Base-by-base conservation (phyloP, 768 basidiomycete genomes). In the Cyathus striatus region DNA sequence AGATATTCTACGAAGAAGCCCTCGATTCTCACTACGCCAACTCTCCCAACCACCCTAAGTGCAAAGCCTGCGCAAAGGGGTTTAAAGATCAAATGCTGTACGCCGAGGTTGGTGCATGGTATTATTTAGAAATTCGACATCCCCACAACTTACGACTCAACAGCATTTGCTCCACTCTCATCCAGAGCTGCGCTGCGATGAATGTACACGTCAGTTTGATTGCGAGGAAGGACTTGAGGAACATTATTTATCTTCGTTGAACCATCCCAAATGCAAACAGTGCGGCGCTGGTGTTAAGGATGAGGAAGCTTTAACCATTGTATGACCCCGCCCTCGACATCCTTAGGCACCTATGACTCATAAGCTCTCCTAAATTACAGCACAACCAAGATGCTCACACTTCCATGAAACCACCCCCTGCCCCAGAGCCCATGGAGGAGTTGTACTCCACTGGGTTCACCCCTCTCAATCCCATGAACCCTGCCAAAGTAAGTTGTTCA, bases 221-320 rank as follows among this genome's bases (percentile, higher is more conserved):
- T 59, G 59, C 12, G 39, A 54, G 2, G 62, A 66, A 18, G 51
- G 58, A 16, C 46, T 72, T 20, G 59, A 66, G 35, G 58, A 57
- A 23, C 76, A 78, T 46, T 71, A 68, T 49, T 56, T 46, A 16
- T 58, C 60, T 9, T 74, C 76, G 14, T 55, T 60, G 18, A 55
- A 49, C 14, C 76, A 78, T 53, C 72, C 77, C 2, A 68, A 65
- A 41, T 77, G 76, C 43, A 46, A 54, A 20, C 51, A 57, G 23
- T 78, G 76, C 40, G 51, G 57, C n/a, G 40, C 63, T 35, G 69
- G 72, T 23, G 76, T 74, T 43, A 47, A 57, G 35, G 67, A 72
- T 43, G 54, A 62, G 20, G 59, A 59, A 34, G 58, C 26, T 27
- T 20, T 7, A n/a, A 26, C 20, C 6, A 14, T 26, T 26, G 40